A percentile compares a stretch with the other conserved stretches of the same genome.
These are phyloP conservation scores for Crassisporium funariophilum DNA, from an alignment of 768 basidiomycete species.

Conservation along the genomic window DNA sequence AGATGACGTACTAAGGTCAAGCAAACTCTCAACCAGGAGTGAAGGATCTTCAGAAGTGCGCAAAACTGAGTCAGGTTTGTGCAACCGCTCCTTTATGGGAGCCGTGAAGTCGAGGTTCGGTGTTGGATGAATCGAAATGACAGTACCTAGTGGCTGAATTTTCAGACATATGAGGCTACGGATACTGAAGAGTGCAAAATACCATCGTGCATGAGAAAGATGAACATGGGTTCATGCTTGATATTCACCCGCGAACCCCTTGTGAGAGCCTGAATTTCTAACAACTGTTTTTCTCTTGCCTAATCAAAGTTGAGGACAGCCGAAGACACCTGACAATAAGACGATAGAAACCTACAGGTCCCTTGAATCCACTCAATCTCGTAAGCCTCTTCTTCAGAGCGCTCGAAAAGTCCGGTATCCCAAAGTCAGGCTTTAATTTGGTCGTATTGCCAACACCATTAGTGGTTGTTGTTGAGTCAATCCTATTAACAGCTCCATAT, in stretches of 20 bases:
- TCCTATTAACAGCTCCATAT: too few species aligned
- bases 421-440: too few species aligned
- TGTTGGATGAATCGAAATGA: slow-evolving; percentile 58
- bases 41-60: slow-evolving; percentile 63
- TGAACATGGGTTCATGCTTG: slow-evolving; percentile 58
- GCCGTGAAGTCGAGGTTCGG: slow-evolving; percentile 47
- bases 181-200: too few species aligned
- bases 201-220: slow-evolving; percentile 66
- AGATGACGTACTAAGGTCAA: slow-evolving; percentile 46
- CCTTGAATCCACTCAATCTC: slow-evolving; percentile 28
- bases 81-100: slow-evolving; percentile 59
- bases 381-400: slow-evolving; percentile 22
- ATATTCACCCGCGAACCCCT: slow-evolving; percentile 58
- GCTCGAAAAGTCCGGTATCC: not conserved
- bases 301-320: not conserved
- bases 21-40: slow-evolving; percentile 60
- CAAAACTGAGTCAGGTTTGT: slow-evolving; percentile 59
- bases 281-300: slow-evolving; percentile 24
- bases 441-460: too few species aligned
- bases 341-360: slow-evolving; percentile 19
- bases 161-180: not conserved
- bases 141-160: slow-evolving; percentile 41
- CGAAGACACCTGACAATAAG: not conserved
- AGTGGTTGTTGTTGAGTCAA: too few species aligned
- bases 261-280: slow-evolving; percentile 33